These are phyloP conservation scores for Hortiboletus flavorubellus DNA, from an alignment of 768 basidiomycete genomes.

Conservation along the genomic window DNA sequence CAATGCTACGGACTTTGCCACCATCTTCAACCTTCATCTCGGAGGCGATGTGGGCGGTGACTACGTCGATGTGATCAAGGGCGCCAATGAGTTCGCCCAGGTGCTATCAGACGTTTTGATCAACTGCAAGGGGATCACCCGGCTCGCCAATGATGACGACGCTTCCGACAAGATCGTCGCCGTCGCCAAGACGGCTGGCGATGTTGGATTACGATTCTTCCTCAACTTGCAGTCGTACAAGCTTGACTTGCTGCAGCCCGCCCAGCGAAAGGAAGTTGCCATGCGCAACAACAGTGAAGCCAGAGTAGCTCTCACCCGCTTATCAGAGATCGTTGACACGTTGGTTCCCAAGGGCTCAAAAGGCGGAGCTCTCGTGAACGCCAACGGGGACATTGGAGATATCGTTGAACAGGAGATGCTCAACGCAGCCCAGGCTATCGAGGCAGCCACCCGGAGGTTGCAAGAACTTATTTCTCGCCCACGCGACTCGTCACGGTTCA, in stretches of 20 bases:
- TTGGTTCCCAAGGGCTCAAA: constrained; percentile 83
- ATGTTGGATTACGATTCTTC: constrained; percentile 89
- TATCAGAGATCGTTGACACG: constrained; percentile 84
- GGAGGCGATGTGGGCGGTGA: constrained; percentile 86
- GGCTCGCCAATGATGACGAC: constrained; percentile 87
- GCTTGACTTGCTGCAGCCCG: constrained; percentile 71
- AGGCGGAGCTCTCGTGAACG: constrained; percentile 60
- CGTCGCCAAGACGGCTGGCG: constrained; percentile 82
- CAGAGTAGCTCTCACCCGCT: constrained; percentile 74
- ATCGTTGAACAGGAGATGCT: constrained; percentile 97
- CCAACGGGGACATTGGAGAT: constrained; percentile 93
- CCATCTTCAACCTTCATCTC: constrained; percentile 88
- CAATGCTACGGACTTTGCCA: constrained; percentile 95
- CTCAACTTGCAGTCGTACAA: constrained; percentile 96
- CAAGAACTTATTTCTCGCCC: constrained; percentile 91
- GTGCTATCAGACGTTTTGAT: constrained; percentile 86
- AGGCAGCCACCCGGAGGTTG: constrained; percentile 83
- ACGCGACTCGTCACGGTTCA: constrained; percentile 82
- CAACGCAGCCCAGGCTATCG: constrained; percentile 90
- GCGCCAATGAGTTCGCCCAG: constrained; percentile 95
- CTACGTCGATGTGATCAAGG: constrained; percentile 96
- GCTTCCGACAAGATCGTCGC: constrained; percentile 86
- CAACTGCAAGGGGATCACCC: constrained; percentile 95
- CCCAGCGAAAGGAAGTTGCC: constrained; percentile 79
- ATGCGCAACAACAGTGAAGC: constrained; percentile 87